Conservation (phyloP, 2,329 filamentous ascomycete species). For the Phialophora verrucosa region DNA sequence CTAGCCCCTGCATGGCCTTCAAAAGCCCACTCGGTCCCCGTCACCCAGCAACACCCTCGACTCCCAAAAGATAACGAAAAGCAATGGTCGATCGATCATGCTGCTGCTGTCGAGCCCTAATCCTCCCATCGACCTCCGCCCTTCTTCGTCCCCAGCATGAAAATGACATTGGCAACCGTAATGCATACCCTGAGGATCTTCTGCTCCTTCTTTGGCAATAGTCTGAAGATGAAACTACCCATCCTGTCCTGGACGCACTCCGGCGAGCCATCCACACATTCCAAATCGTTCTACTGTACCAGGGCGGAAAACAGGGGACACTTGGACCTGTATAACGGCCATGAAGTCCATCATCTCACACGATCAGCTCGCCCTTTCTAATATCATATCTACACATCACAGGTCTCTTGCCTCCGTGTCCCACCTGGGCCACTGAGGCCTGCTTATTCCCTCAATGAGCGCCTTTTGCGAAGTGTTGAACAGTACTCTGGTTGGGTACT, state of each 20-base stretch:
- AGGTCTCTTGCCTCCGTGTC: neutral
- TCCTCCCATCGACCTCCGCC: slow-evolving; percentile 10
- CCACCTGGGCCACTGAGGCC: slow-evolving; percentile 1
- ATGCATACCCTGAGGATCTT: slow-evolving; percentile 29
- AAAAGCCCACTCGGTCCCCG: slow-evolving; percentile 16
- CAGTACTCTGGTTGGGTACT: slow-evolving; percentile 2
- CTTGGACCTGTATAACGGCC: neutral
- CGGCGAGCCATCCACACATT: slow-evolving; percentile 1
- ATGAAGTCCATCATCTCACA: neutral
- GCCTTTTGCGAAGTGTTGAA: slow-evolving; percentile 1
- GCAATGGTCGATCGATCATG: slow-evolving; percentile 1
- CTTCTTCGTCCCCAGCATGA: slow-evolving; percentile 26
- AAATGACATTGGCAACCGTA: slow-evolving; percentile 30
- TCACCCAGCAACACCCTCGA: slow-evolving; percentile 28
- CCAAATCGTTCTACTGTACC: neutral
- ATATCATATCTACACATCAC: neutral
- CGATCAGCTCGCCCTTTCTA: neutral
- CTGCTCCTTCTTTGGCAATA: slow-evolving; percentile 31
- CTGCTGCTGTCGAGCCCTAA: slow-evolving; percentile 6
- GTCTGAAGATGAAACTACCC: slow-evolving; percentile 23
- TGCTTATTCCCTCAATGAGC: slow-evolving; percentile 13
- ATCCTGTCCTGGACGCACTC: slow-evolving; percentile 16
- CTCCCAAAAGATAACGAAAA: neutral
- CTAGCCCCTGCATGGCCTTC: slow-evolving; percentile 22
- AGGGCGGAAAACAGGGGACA: slow-evolving; percentile 4